phyloP scores from a whole-genome alignment of 83 land plant species.

The Isoetes engelmannii region DNA sequence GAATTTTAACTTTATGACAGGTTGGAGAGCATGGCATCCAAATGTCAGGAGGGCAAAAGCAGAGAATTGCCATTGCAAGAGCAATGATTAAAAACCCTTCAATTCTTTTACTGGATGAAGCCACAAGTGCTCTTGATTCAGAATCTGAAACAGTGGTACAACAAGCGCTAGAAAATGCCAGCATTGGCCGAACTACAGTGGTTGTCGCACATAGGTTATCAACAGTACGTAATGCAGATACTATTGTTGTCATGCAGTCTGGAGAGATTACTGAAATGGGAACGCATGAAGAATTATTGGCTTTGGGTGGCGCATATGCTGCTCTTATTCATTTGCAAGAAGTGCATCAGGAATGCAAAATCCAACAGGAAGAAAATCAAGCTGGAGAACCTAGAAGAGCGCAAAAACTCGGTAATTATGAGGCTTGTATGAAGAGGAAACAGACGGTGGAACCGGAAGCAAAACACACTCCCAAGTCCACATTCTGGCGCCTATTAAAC shows the following conservation, averaged over 20 bases:
- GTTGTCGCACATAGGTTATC: slow-evolving; percentile 29
- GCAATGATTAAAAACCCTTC: slow-evolving; percentile 24
- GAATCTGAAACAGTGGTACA: slow-evolving; percentile 28
- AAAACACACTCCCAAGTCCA: slow-evolving; percentile 10
- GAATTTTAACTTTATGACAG: slow-evolving; percentile 8
- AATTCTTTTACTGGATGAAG: slow-evolving; percentile 24
- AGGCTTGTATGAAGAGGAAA: not conserved
- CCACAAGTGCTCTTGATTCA: slow-evolving; percentile 30
- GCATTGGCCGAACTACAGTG: slow-evolving; percentile 22
- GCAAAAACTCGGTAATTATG: not conserved
- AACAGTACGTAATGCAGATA: slow-evolving; percentile 19
- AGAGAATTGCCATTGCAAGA: slow-evolving; percentile 30
- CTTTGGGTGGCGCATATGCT: slow-evolving; percentile 19
- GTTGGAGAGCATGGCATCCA: slow-evolving; percentile 29
- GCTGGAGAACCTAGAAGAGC: not conserved
- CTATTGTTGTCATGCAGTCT: slow-evolving; percentile 26
- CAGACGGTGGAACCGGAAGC: not conserved
- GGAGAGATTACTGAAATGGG: slow-evolving; percentile 25
- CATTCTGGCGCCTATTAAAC: slow-evolving; percentile 43
- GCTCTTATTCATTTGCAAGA: slow-evolving; percentile 21
- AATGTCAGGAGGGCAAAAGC: slow-evolving; percentile 31
- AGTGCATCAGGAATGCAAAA: slow-evolving; percentile 11
- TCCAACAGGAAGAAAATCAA: not conserved
- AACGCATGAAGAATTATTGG: slow-evolving; percentile 18
- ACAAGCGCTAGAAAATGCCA: slow-evolving; percentile 19